Evolutionary conservation across 768 basidiomycete species (phyloP).

Genomic region (Phanerochaete carnosa): DNA sequence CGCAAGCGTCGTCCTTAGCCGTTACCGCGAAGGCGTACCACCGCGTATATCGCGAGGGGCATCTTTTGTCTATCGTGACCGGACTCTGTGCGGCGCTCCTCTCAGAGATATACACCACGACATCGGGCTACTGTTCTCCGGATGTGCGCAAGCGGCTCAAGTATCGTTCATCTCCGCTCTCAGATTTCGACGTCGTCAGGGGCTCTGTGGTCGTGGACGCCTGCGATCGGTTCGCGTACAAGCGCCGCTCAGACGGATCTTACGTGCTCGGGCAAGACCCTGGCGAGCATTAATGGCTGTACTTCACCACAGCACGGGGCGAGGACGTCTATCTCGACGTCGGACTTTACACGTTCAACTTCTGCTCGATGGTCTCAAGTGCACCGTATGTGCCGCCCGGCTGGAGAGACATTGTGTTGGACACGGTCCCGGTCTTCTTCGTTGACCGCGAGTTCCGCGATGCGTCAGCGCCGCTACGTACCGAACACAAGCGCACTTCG

Average conservation of each 20-base stretch:
- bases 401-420: not conserved
- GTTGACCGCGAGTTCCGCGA: not conserved
- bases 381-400: not conserved
- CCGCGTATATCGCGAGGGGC: slow-evolving; percentile 26
- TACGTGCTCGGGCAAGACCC: slow-evolving; percentile 37
- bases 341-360: slow-evolving; percentile 3
- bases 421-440: not conserved
- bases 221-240: slow-evolving; percentile 32
- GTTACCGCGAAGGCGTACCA: slow-evolving; percentile 28
- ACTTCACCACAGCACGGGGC: slow-evolving; percentile 41
- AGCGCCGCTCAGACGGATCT: slow-evolving; percentile 16
- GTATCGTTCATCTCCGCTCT: slow-evolving; percentile 36
- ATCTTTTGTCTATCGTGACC: slow-evolving; percentile 30
- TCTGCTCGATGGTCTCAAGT: not conserved
- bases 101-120: slow-evolving; percentile 39
- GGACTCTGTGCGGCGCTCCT: slow-evolving; percentile 33
- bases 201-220: not conserved
- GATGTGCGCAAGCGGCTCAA: slow-evolving; percentile 31
- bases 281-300: slow-evolving; percentile 48
- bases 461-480: not conserved
- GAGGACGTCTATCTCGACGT: slow-evolving; percentile 17
- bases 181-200: slow-evolving; percentile 39
- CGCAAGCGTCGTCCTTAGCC: slow-evolving; percentile 20
- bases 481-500: not conserved
- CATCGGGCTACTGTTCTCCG: slow-evolving; percentile 11